Conservation (phyloP, 1,284 basidiomycete genomes). For the Tylopilus sp. region DNA sequence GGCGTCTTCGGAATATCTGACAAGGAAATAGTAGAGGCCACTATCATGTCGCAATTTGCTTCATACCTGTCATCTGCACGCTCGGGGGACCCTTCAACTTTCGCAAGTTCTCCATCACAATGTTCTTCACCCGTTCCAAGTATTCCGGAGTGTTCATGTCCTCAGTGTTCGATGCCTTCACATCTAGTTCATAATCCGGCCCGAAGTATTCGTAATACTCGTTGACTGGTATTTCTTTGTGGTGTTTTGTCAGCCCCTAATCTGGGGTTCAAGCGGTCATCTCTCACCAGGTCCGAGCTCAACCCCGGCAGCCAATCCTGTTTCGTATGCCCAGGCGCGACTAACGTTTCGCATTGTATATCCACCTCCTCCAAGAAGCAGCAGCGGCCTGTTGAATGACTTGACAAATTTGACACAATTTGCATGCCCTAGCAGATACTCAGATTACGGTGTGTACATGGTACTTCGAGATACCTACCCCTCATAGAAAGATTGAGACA, state of each 20-base stretch:
- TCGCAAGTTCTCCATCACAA: conserved; percentile 90
- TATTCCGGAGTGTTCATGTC: conserved; percentile 95
- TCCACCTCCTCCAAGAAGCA: conserved; percentile 95
- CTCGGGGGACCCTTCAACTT: conserved; percentile 87
- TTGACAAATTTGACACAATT: conserved; percentile 98
- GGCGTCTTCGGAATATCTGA: conserved; percentile 79
- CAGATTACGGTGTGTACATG: neutral
- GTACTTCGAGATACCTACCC: conserved; percentile 54
- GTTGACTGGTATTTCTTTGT: conserved; percentile 90
- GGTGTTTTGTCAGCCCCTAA: conserved; percentile 16
- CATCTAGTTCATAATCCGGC: conserved; percentile 96
- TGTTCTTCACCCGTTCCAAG: conserved; percentile 89
- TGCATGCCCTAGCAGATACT: conserved; percentile 75
- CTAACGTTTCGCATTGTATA: conserved; percentile 99
- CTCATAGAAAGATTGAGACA: conserved; percentile 97
- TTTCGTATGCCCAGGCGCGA: conserved; percentile 97
- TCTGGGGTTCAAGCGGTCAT: neutral
- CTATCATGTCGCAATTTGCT: neutral
- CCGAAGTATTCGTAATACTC: conserved; percentile 99
- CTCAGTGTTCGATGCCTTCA: conserved; percentile 93
- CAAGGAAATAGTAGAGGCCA: neutral
- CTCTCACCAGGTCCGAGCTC: conserved; percentile 82
- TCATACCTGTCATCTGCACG: conserved; percentile 83
- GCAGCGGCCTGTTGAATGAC: conserved; percentile 90
- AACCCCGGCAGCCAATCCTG: conserved; percentile 94